Conservation (phyloP, 1,284 basidiomycete species). For the Ganoderma resinaceum region DNA sequence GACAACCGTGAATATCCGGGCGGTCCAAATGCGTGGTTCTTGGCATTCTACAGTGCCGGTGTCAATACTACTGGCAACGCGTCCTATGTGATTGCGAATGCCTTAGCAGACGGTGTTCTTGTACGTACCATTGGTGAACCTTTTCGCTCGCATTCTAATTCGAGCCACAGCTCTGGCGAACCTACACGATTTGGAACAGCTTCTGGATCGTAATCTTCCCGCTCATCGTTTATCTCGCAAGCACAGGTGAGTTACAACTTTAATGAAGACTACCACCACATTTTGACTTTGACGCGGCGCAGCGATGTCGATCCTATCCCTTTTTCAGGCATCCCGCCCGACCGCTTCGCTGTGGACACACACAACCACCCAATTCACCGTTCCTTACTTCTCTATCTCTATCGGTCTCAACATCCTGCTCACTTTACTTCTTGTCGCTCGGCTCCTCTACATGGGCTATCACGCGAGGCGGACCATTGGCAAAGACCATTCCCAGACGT, state of each 20-base stretch:
- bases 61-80: slow-evolving; percentile 39
- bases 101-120: slow-evolving; percentile 41
- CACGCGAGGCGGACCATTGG: slow-evolving; percentile 39
- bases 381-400: slow-evolving; percentile 33
- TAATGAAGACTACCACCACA: too few species aligned
- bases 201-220: too few species aligned
- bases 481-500: slow-evolving; percentile 11
- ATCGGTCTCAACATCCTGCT: slow-evolving; percentile 45
- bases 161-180: too few species aligned
- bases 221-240: too few species aligned
- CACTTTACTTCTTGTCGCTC: slow-evolving; percentile 45
- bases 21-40: slow-evolving; percentile 36
- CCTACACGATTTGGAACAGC: too few species aligned
- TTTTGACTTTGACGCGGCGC: not conserved
- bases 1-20: slow-evolving; percentile 43
- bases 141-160: too few species aligned
- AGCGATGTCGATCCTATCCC: slow-evolving; percentile 23
- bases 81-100: slow-evolving; percentile 36
- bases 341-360: slow-evolving; percentile 19
- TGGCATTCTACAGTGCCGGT: slow-evolving; percentile 11
- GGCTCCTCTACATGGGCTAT: slow-evolving; percentile 42
- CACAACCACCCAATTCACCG: slow-evolving; percentile 15
- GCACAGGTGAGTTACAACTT: too few species aligned
- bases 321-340: slow-evolving; percentile 26
- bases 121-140: slow-evolving; percentile 25